Base-by-base conservation (phyloP, 164 flowering plant genomes). In the Stephania cephalantha region DNA sequence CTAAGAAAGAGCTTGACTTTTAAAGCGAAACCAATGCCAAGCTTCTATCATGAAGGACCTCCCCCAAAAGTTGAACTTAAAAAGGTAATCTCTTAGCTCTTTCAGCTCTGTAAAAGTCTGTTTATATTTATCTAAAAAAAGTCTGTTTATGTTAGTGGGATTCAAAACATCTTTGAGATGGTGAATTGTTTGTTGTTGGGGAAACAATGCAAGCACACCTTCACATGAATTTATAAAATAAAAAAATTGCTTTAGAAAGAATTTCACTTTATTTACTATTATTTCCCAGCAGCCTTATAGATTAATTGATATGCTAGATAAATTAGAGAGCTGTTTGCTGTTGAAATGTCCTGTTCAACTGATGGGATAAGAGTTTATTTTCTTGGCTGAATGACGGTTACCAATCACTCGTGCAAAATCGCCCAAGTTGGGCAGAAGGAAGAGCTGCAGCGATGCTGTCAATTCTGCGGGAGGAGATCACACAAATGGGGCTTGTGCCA, bases 21-120 rank as follows among this genome's bases (percentile, higher is more conserved):
- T 72, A 92, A 82, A 84, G 99, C 99, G 71, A 91, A 90, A 48
- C 99, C 98, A 15, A 87, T 96, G 75, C 99, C 99, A 71, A 91
- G 82, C 78, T 96, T 96, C 81, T 96, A 96, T 85, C 85, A 87
- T 25, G 97, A 92, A 82, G 90, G 84, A 11, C 98, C 98, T 71
- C 93, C 99, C 9, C 97, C 95, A 31, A 94, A 92, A 82, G 81
- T 75, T 71, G 94, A 96, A 82, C 93, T 89, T 42, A 96, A 90
- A 79, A 96, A 96, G 99, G 99, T 96, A 86, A 64, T 53, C 6
- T 55, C 29, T 9, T 4, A 29, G 7, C 25, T 72, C 52, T 7
- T 58, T 71, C 42, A 22, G 61, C 50, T 13, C 15, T 52, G 18
- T 29, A 22, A 70, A 12, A 15, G 46, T n/a, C 30, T 46, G 13